Percentiles rank a stretch among this genome's conserved stretches.
Conservation (phyloP, 768 basidiomycete species). For the Mycena sanguinolenta region DNA sequence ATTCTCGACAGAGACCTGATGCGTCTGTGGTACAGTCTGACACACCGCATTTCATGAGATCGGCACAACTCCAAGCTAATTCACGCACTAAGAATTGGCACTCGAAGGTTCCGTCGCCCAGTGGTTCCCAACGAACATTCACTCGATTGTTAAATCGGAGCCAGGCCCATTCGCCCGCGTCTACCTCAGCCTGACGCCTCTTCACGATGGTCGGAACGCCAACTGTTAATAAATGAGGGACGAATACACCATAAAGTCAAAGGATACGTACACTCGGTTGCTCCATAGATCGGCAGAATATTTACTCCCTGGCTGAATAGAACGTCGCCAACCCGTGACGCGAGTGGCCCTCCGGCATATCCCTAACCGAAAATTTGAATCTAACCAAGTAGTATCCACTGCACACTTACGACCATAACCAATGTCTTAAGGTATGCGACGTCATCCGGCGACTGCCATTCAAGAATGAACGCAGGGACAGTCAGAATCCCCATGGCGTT, state of each 20-base stretch:
- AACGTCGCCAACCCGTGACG: slow-evolving; percentile 50
- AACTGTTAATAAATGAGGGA: neutral
- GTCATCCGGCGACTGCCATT: slow-evolving; percentile 50
- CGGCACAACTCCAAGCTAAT: neutral
- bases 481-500: slow-evolving; percentile 48
- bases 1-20: neutral
- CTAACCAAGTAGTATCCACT: slow-evolving; percentile 34
- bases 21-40: neutral
- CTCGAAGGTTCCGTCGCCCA: slow-evolving; percentile 54
- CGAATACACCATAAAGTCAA: neutral
- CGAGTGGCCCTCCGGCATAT: slow-evolving; percentile 53
- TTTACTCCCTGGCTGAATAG: slow-evolving; percentile 48
- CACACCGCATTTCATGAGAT: neutral
- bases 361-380: slow-evolving; percentile 41
- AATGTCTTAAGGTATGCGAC: slow-evolving; percentile 46
- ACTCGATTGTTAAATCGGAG: slow-evolving; percentile 43
- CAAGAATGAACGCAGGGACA: slow-evolving; percentile 56
- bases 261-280: slow-evolving; percentile 47
- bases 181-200: slow-evolving; percentile 30
- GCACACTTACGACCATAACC: slow-evolving; percentile 42
- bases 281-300: slow-evolving; percentile 50
- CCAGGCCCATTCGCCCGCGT: slow-evolving; percentile 48
- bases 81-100: slow-evolving; percentile 17
- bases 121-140: slow-evolving; percentile 50
- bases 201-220: slow-evolving; percentile 16